Conservation (phyloP, 306 rosid species). For the Lablab purpureus region DNA sequence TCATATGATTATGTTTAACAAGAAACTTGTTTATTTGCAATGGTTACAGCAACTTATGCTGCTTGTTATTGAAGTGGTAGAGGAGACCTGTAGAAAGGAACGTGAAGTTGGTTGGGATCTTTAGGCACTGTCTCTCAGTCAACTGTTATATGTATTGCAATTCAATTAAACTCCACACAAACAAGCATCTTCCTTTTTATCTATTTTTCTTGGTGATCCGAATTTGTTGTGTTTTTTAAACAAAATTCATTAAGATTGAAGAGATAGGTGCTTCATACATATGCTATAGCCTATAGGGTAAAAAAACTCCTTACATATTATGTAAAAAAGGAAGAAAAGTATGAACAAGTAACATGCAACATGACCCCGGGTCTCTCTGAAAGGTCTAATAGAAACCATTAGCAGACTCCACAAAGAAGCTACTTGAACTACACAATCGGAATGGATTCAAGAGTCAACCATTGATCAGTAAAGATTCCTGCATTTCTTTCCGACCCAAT, state of each 20-base stretch:
- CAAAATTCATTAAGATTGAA: neutral
- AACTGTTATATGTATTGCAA: neutral
- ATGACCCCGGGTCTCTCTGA: neutral
- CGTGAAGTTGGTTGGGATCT: constrained; percentile 11
- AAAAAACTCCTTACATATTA: neutral
- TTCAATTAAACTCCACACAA: neutral
- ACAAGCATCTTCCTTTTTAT: neutral
- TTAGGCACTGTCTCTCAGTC: neutral
- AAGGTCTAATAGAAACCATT: neutral
- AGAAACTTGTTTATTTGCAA: neutral
- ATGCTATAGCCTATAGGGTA: neutral
- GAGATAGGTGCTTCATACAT: neutral
- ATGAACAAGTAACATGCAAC: neutral
- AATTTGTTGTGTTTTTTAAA: neutral
- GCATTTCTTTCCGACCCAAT: neutral
- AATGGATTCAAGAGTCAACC: neutral
- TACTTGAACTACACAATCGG: neutral
- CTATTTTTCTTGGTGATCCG: neutral
- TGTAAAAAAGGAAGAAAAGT: neutral
- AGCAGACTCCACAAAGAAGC: neutral
- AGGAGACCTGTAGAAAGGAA: constrained; percentile 11
- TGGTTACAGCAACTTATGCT: neutral
- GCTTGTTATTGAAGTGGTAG: neutral
- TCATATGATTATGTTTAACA: neutral
- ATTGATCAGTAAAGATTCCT: neutral